A percentile compares a stretch with the other conserved stretches of the same genome.
Conservation (phyloP, 2,329 filamentous ascomycete species). For the Verticillium nonalfalfae region DNA sequence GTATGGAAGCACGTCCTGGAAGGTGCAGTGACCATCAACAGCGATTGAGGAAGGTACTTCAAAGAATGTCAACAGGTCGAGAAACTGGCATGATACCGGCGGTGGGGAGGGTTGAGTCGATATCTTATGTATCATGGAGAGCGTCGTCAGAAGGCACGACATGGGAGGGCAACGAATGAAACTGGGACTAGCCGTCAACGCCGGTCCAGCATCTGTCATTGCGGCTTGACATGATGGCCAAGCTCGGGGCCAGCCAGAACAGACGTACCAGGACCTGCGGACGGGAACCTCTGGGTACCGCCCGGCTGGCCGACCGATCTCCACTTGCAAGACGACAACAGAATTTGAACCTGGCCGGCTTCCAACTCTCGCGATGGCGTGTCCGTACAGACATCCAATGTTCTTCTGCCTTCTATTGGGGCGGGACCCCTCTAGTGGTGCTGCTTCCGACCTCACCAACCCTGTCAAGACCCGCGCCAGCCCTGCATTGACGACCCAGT, state of each 20-base stretch:
- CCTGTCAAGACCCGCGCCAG: not conserved
- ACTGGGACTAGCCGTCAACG: not conserved
- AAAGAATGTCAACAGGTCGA: not conserved
- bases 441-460: not conserved
- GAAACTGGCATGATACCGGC: not conserved
- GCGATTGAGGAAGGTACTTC: not conserved
- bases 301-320: not conserved
- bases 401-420: not conserved
- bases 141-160: not conserved
- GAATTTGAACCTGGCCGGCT: not conserved
- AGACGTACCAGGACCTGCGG: not conserved
- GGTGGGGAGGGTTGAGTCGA: not conserved
- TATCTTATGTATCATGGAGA: not conserved
- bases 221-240: not conserved
- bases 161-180: not conserved
- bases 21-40: not conserved
- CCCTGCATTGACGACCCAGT: not conserved
- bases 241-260: not conserved
- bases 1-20: not conserved
- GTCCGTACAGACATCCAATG: not conserved
- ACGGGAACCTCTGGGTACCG: not conserved
- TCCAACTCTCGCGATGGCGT: not conserved
- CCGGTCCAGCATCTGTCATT: not conserved
- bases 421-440: not conserved
- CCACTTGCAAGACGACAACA: not conserved